phyloP scores from a whole-genome alignment of 768 basidiomycete species.

The Fomitopsis serialis region DNA sequence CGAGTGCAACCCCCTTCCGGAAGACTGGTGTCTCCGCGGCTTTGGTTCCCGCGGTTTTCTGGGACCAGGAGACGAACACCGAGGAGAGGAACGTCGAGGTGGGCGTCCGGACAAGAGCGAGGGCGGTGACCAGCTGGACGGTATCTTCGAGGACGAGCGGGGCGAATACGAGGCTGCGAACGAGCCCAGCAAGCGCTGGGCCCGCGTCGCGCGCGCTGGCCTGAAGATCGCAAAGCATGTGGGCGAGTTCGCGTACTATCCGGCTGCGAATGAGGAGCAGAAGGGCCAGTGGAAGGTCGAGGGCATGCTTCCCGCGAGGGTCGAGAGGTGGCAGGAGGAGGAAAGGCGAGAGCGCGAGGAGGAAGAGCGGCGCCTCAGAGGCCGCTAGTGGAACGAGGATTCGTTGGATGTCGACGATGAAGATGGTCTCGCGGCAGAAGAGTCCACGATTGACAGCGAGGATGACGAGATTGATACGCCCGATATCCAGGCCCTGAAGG shows the following conservation, averaged over 20 bases:
- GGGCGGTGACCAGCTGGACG: conserved; percentile 56
- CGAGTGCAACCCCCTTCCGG: conserved; percentile 66
- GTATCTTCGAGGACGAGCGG: conserved; percentile 76
- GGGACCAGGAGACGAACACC: conserved; percentile 52
- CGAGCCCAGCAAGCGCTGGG: conserved; percentile 54
- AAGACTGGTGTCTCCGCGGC: conserved; percentile 94
- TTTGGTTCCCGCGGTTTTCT: conserved; percentile 97
- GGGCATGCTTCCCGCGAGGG: conserved; percentile 63
- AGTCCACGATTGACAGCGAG: conserved; percentile 35
- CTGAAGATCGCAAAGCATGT: conserved; percentile 65
- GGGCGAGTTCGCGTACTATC: conserved; percentile 64
- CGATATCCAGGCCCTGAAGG: conserved; percentile 77
- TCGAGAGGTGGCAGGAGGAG: conserved; percentile 63
- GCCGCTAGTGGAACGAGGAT: conserved; percentile 59
- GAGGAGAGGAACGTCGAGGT: conserved; percentile 66
- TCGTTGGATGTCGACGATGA: conserved; percentile 69
- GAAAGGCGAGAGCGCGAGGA: conserved; percentile 61
- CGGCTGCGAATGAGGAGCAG: conserved; percentile 32
- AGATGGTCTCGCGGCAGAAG: conserved; percentile 44
- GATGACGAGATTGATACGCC: conserved; percentile 66
- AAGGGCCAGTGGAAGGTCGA: conserved; percentile 59
- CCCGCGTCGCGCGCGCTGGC: conserved; percentile 63
- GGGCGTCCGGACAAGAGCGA: conserved; percentile 65
- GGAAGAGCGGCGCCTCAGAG: conserved; percentile 60
- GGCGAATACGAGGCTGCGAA: conserved; percentile 29